Percentiles rank a stretch among this genome's conserved stretches.
Evolutionary conservation across 1,284 basidiomycete genomes (phyloP).

Genomic region (Cryptococcus sp.): DNA sequence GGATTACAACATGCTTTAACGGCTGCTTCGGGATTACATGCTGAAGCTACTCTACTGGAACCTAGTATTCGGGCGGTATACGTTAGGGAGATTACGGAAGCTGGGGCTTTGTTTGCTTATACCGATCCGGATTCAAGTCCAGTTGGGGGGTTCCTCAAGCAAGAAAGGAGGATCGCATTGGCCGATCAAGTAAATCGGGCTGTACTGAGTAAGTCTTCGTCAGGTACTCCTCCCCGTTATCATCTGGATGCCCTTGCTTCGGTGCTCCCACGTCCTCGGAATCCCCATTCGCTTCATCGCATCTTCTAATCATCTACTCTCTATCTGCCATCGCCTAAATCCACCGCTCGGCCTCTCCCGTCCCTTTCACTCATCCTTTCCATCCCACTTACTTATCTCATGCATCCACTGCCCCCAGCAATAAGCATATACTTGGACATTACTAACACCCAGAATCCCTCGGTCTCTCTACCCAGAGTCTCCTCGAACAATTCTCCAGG

Average conservation of each 20-base stretch:
- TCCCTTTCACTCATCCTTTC: too few relatives aligned
- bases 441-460: constrained; percentile 21
- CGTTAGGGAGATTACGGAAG: constrained; percentile 44
- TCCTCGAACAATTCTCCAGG: constrained; percentile 30
- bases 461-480: constrained; percentile 19
- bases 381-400: too few relatives aligned
- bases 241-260: too few relatives aligned
- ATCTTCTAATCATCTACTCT: too few relatives aligned
- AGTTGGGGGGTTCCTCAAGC: constrained; percentile 41
- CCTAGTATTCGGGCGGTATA: constrained; percentile 37
- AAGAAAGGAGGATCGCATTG: constrained; percentile 37
- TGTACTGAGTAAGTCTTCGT: constrained; percentile 39
- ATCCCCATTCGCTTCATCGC: too few relatives aligned
- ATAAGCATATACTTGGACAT: too few relatives aligned
- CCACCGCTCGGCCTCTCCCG: too few relatives aligned
- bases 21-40: constrained; percentile 35
- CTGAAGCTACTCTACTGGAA: constrained; percentile 33
- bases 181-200: constrained; percentile 45
- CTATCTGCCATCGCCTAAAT: too few relatives aligned
- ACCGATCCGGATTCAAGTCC: constrained; percentile 43
- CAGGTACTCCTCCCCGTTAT: too few relatives aligned
- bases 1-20: constrained; percentile 29
- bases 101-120: constrained; percentile 45
- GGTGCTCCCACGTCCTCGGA: too few relatives aligned
- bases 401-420: too few relatives aligned